These are phyloP conservation scores for Wickerhamiella cacticola DNA, from an alignment of 805 yeast genomes.

Conservation along the genomic window DNA sequence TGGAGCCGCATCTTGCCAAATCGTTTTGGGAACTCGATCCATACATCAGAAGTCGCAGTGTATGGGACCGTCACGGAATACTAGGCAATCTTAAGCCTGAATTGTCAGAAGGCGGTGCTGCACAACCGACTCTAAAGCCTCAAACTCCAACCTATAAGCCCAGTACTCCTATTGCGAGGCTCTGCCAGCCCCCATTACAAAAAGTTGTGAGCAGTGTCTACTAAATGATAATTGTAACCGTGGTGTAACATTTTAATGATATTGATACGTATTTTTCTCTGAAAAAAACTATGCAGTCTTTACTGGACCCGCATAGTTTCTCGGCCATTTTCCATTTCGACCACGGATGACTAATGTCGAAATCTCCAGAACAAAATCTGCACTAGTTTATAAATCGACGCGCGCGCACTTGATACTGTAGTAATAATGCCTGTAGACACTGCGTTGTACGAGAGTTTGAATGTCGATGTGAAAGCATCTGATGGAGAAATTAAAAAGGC, in stretches of 20 bases:
- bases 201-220: neutral
- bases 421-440: slow-evolving; percentile 52
- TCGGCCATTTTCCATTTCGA: no score
- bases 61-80: slow-evolving; percentile 63
- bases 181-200: neutral
- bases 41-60: slow-evolving; percentile 63
- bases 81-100: slow-evolving; percentile 33
- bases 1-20: slow-evolving; percentile 24
- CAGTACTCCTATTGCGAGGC: neutral
- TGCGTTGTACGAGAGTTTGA: slow-evolving; percentile 49
- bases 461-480: slow-evolving; percentile 41
- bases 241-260: no score
- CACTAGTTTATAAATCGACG: neutral
- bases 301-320: no score
- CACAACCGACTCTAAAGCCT: neutral
- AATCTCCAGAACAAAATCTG: neutral
- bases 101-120: slow-evolving; percentile 11
- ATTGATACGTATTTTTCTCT: no score
- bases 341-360: slow-evolving; percentile 2
- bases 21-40: slow-evolving; percentile 64
- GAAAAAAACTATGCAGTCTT: no score
- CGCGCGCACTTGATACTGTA: neutral
- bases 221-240: no score
- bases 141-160: neutral
- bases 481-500: slow-evolving; percentile 61